Conservation (phyloP, 164 flowering plant species). For the Stephania cephalantha region DNA sequence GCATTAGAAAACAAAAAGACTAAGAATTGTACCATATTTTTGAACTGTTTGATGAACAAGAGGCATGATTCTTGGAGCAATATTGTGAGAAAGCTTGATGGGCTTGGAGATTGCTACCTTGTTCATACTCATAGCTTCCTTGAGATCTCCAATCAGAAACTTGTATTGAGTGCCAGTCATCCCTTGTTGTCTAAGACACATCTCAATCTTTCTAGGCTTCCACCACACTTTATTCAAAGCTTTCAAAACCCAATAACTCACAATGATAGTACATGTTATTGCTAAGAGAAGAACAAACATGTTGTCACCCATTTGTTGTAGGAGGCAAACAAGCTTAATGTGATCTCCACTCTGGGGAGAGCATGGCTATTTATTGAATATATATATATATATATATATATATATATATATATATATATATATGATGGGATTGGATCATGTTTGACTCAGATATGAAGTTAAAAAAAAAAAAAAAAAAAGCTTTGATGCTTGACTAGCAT, state of each 20-base stretch:
- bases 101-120: slow-evolving; percentile 26
- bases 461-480: no score
- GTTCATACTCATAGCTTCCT: slow-evolving; percentile 14
- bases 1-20: background rate
- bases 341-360: no score
- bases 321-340: no score
- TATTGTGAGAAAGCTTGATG: slow-evolving; percentile 22
- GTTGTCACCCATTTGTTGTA: no score
- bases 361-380: no score
- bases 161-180: slow-evolving; percentile 27
- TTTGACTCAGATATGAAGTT: no score
- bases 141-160: slow-evolving; percentile 27
- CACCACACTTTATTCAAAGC: slow-evolving; percentile 32
- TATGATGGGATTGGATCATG: no score
- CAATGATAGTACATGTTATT: background rate
- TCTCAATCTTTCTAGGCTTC: slow-evolving; percentile 31
- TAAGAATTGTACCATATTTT: slow-evolving; percentile 20
- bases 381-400: no score
- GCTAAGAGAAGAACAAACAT: no score
- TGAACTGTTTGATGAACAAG: slow-evolving; percentile 12
- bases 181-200: slow-evolving; percentile 30
- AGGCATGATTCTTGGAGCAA: slow-evolving; percentile 23
- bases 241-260: slow-evolving; percentile 21
- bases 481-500: no score
- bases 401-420: no score